Evolutionary conservation across 306 rosid genomes (phyloP), one percentile per base, ranked within the genome.

Genomic region (Ochetophila trinervis): DNA sequence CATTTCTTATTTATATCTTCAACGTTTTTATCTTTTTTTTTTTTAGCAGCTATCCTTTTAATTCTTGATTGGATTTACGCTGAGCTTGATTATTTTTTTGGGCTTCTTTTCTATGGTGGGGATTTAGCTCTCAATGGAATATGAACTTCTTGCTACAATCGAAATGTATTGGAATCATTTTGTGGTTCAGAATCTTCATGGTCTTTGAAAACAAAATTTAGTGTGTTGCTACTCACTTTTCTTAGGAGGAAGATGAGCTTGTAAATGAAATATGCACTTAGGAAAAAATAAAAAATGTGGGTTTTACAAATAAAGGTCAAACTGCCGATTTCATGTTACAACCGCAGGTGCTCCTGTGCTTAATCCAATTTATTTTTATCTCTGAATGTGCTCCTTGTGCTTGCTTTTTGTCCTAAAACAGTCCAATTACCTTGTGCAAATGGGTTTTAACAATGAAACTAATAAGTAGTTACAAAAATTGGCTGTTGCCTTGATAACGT

Each of bases 261-360:
- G 15, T 40, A 40, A 40, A 40, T 34, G 57, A 52, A 62, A 40
- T 52, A 23, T 53, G 70, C 34, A 17, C 30, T 63, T 20, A 27
- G n/a, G 57, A 19, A 53, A 40, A 54, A 6, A 47, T 32, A 49
- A 3, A 30, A 32, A 32, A 69, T 20, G 21, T 64, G 63, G 52
- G 58, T 69, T 69, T 56, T 69, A 56, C 9, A 13, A 58, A 5
- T 50, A 62, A 57, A 18, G 45, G 24, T 6, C 12, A 30, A 6
- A 19, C 9, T 53, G 57, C 62, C 64, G 9, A 5, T 24, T 47
- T 68, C n/a, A 10, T 8, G 13, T 40, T 12, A 18, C 14, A 14
- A 44, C 40, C 45, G 27, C 34, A 24, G 53, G 40, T 53, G n/a
- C 68, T 44, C 14, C 44, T 49, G 22, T n/a, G 57, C 42, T 48